Conservation (phyloP, 2,329 filamentous ascomycete species). For the Ciborinia camelliae region DNA sequence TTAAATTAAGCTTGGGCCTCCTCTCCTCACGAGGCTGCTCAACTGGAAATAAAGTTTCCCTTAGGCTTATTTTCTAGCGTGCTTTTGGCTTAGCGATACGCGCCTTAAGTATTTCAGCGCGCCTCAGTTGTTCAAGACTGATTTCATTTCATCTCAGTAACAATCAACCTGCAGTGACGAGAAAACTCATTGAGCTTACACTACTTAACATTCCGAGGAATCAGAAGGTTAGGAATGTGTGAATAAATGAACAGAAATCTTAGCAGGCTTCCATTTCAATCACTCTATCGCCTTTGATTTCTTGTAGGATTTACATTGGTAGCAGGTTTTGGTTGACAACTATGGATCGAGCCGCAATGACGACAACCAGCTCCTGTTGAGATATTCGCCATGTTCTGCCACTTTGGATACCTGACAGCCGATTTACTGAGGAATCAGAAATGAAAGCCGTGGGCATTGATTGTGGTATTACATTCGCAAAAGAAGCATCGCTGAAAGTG, state of each 20-base stretch:
- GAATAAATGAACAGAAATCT: conserved; percentile 40
- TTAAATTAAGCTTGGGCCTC: conserved; percentile 3
- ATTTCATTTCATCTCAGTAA: conserved; percentile 22
- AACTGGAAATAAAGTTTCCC: conserved; percentile 15
- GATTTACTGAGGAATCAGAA: conserved; percentile 19
- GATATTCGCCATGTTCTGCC: conserved; percentile 25
- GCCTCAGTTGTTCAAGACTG: background rate
- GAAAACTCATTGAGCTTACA: conserved; percentile 36
- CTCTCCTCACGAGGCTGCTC: conserved; percentile 18
- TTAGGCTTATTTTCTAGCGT: conserved; percentile 8
- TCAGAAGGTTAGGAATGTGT: conserved; percentile 35
- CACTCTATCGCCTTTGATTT: conserved; percentile 14
- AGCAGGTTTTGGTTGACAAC: conserved; percentile 2
- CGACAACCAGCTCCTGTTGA: conserved; percentile 37
- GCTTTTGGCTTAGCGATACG: conserved; percentile 4
- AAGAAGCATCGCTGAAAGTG: conserved; percentile 30
- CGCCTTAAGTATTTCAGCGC: conserved; percentile 6
- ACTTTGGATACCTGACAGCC: conserved; percentile 26
- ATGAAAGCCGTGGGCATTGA: conserved; percentile 19
- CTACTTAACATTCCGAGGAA: conserved; percentile 31
- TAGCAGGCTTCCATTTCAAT: conserved; percentile 30
- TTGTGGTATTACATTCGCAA: background rate
- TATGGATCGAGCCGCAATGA: conserved; percentile 28
- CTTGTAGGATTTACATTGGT: conserved; percentile 13
- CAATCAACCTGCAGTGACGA: conserved; percentile 39